Conservation (phyloP, 116 monocot genomes). For the Dioscorea cayenensis region DNA sequence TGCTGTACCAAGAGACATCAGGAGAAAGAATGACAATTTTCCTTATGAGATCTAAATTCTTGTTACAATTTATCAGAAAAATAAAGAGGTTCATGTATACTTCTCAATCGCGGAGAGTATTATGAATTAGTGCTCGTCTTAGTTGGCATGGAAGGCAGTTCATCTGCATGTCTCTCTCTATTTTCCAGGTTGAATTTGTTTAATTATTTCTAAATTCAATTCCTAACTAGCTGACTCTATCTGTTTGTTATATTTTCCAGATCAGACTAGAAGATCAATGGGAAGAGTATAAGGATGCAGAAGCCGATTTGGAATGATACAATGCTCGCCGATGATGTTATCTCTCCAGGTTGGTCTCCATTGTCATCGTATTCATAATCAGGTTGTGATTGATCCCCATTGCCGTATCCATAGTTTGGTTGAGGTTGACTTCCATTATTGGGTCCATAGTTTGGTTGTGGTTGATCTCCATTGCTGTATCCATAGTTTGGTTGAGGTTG, state of each 20-base stretch:
- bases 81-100: conserved; percentile 2
- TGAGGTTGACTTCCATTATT: background rate
- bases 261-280: background rate
- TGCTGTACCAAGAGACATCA: background rate
- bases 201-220: background rate
- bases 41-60: background rate
- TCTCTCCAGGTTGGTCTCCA: conserved; percentile 9
- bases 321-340: conserved; percentile 3
- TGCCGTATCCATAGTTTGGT: background rate
- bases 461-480: conserved; percentile 1
- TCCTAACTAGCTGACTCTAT: background rate
- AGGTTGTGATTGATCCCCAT: background rate
- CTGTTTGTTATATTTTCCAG: background rate
- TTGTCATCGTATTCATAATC: background rate
- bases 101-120: background rate
- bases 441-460: background rate
- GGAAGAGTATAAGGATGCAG: conserved; percentile 6
- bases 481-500: conserved; percentile 10
- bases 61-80: background rate
- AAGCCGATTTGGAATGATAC: background rate
- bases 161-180: too few species aligned
- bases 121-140: background rate
- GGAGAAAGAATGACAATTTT: too few species aligned
- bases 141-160: too few species aligned
- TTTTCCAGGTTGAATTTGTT: too few species aligned